phyloP scores from a whole-genome alignment of 2,329 filamentous ascomycete genomes.

The Scopulariopsis brevicaulis region DNA sequence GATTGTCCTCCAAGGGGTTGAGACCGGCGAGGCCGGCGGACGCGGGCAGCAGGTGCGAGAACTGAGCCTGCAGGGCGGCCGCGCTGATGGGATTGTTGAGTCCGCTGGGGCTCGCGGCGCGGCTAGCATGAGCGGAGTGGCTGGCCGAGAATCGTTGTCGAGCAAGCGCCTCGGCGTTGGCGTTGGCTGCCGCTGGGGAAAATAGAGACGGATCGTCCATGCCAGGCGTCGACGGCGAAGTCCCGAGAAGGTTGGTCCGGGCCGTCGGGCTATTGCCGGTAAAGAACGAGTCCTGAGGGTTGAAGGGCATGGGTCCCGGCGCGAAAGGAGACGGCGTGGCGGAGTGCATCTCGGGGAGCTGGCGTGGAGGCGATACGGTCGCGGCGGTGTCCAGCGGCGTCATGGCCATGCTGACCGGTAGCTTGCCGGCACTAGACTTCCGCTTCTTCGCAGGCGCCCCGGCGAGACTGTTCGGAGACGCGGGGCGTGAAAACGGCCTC shows the following conservation, averaged over 20 bases:
- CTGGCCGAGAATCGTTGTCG: constrained; percentile 32
- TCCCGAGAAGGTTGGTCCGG: constrained; percentile 32
- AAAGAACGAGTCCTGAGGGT: constrained; percentile 32
- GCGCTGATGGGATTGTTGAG: constrained; percentile 23
- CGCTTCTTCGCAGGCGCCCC: constrained; percentile 68
- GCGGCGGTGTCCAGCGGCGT: constrained; percentile 59
- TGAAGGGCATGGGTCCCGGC: constrained; percentile 31
- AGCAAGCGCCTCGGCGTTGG: neutral
- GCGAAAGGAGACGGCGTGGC: constrained; percentile 42
- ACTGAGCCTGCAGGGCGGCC: constrained; percentile 18
- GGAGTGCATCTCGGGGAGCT: constrained; percentile 13
- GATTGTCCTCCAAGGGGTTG: neutral
- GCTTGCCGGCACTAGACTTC: constrained; percentile 63
- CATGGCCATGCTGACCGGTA: constrained; percentile 70
- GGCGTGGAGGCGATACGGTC: constrained; percentile 24
- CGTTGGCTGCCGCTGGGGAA: constrained; percentile 45
- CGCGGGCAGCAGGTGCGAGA: constrained; percentile 9
- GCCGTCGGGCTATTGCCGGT: constrained; percentile 19
- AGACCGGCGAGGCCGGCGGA: neutral
- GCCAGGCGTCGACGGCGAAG: constrained; percentile 55
- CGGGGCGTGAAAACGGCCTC: constrained; percentile 55
- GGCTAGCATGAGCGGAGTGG: constrained; percentile 61
- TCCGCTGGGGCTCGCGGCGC: constrained; percentile 61
- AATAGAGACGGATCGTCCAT: constrained; percentile 50
- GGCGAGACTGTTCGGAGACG: constrained; percentile 54